A percentile compares a stretch with the other conserved stretches of the same genome.
phyloP scores from a whole-genome alignment of 2,329 filamentous ascomycete genomes.

The Venturia carpophila region DNA sequence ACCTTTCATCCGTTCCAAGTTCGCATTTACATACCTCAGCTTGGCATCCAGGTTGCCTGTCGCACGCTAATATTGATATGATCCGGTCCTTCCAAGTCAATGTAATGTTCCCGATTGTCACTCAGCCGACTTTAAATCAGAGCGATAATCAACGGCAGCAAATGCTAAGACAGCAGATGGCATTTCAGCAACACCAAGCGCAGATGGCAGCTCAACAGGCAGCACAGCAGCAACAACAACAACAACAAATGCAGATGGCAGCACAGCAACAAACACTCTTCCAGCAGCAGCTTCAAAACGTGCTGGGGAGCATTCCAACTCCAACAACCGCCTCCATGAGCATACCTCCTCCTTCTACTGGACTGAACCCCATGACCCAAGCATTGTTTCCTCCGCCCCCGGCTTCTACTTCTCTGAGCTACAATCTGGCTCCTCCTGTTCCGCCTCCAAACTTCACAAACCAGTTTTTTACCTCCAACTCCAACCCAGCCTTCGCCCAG shows the following conservation, averaged over 20 bases:
- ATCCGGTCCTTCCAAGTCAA: constrained; percentile 1
- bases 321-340: neutral
- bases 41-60: constrained; percentile 10
- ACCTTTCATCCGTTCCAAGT: neutral
- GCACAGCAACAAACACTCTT: neutral
- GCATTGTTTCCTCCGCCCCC: neutral
- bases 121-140: neutral
- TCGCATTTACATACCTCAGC: neutral
- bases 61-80: constrained; percentile 2
- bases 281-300: neutral
- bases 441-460: neutral
- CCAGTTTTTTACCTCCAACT: neutral
- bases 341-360: neutral
- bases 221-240: neutral
- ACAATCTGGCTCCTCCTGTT: neutral
- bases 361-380: neutral
- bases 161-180: neutral
- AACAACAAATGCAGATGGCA: neutral
- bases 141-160: neutral
- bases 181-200: neutral
- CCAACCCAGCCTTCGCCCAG: neutral
- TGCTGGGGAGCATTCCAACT: neutral
- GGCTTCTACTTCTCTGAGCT: neutral
- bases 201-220: no score
- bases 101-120: neutral